Base-by-base conservation (phyloP, 1,284 basidiomycete genomes). In the Tylopilus orsonianus region DNA sequence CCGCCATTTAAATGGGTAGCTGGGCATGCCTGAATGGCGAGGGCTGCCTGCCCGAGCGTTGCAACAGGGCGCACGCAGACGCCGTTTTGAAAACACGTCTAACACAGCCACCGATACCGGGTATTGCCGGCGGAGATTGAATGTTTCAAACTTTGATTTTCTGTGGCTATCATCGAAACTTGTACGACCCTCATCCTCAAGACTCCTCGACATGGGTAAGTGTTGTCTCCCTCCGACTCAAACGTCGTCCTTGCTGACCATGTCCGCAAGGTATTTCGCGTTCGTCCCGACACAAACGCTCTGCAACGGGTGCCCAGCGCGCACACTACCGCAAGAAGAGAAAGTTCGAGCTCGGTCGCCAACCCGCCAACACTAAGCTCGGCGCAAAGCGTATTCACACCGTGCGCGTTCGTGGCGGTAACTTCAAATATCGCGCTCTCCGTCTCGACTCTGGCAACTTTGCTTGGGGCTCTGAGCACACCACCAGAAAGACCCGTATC, bases 271-370 rank as follows among this genome's bases (percentile, higher is more conserved):
- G 92, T 91, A 97, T 97, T 71, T 89, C 93, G 66, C 87, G 93
- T 65, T 83, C 92, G 60, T 94, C 93, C 64, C 83, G 93, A 71
- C 92, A 97, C 83, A 97, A 97, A 77, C 90, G 93, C 71, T 90
- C 92, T 61, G 87, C 83, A 62, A 87, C 91, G 43, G 93, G 93
- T 69, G 93, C 93, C 57, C 91, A 95, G 73, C 88, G 92, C 67
- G 88, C 93, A 59, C 87, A 92, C 78, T 94, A 93, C 79, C 90
- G 94, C 79, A 97, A 97, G 83, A 97, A 96, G 88, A 85, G 93
- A 87, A 96, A 96, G 79, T 96, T 96, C 76, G 93, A 97, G 81
- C 87, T 97, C 69, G 93, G 93, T 70, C 93, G 94, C 71, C 94
- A 97, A 72, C 78, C 94, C 51, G 95, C 94, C 57, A 93, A 78